Evolutionary conservation across 768 basidiomycete genomes (phyloP).

Genomic region (Suillus ampliporus): DNA sequence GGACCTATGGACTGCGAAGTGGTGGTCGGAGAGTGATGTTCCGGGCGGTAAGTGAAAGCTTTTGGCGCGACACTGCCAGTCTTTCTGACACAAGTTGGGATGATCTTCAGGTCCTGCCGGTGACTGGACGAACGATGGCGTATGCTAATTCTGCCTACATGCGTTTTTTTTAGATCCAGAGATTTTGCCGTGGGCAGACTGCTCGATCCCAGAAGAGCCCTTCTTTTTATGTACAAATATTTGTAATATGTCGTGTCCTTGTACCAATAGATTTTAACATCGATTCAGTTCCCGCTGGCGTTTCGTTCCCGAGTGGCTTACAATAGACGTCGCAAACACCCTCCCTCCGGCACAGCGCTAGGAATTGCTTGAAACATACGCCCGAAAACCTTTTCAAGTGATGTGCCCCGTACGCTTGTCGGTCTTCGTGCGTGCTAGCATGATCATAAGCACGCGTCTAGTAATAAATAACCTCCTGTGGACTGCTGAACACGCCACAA

Average conservation of each 20-base stretch:
- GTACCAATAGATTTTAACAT: no score
- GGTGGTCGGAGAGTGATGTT: slow-evolving; percentile 51
- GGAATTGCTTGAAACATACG: background rate
- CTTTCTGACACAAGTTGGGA: background rate
- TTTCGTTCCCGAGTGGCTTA: no score
- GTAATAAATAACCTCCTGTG: no score
- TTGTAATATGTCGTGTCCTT: no score
- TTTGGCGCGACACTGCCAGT: slow-evolving; percentile 5
- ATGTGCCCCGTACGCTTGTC: background rate
- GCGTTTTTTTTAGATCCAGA: no score
- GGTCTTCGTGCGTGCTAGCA: background rate
- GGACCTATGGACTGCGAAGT: slow-evolving; percentile 54
- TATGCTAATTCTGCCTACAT: slow-evolving; percentile 21
- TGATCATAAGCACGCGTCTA: no score
- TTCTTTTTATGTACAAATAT: no score
- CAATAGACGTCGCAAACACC: no score
- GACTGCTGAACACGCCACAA: background rate
- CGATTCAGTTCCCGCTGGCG: no score
- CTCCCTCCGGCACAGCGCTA: background rate
- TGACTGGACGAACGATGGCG: slow-evolving; percentile 43
- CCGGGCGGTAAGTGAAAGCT: slow-evolving; percentile 37
- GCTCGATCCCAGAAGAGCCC: no score
- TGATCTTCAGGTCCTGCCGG: slow-evolving; percentile 22
- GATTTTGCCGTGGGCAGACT: no score
- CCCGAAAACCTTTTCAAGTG: no score